phyloP scores from a whole-genome alignment of 2,329 filamentous ascomycete genomes.

The Pseudodiploospora longispora region DNA sequence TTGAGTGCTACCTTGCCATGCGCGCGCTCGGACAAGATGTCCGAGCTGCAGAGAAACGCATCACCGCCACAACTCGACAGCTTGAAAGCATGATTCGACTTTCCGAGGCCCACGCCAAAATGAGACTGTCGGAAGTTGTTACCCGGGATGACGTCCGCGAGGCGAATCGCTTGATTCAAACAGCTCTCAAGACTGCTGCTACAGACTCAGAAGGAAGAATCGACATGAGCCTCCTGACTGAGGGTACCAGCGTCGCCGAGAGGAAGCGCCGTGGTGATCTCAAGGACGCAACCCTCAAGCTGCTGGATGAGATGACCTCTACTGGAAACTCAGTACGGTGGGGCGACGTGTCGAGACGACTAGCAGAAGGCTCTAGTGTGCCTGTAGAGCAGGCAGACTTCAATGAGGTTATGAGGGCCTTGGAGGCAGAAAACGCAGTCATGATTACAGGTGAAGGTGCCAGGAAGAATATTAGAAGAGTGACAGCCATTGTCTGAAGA shows the following conservation, averaged over 20 bases:
- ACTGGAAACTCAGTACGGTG: conserved; percentile 62
- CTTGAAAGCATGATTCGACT: conserved; percentile 98
- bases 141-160: conserved; percentile 78
- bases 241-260: conserved; percentile 87
- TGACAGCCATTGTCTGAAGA: conserved; percentile 42
- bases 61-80: conserved; percentile 94
- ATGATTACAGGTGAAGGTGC: conserved; percentile 78
- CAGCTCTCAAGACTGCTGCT: conserved; percentile 92
- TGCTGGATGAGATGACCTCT: conserved; percentile 74
- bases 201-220: conserved; percentile 90
- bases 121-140: conserved; percentile 74
- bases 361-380: conserved; percentile 64
- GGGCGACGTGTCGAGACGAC: conserved; percentile 64
- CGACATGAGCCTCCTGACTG: conserved; percentile 91
- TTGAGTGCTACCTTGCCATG: conserved; percentile 87
- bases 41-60: conserved; percentile 83
- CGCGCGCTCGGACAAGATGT: conserved; percentile 85
- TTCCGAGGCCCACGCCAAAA: conserved; percentile 92
- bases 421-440: conserved; percentile 80
- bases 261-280: conserved; percentile 74
- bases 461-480: conserved; percentile 70
- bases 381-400: conserved; percentile 75
- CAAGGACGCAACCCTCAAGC: conserved; percentile 65
- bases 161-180: conserved; percentile 86
- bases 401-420: conserved; percentile 64